Evolutionary conservation across 2,329 filamentous ascomycete genomes (phyloP).

Genomic region (Pestalotiopsis sp.): DNA sequence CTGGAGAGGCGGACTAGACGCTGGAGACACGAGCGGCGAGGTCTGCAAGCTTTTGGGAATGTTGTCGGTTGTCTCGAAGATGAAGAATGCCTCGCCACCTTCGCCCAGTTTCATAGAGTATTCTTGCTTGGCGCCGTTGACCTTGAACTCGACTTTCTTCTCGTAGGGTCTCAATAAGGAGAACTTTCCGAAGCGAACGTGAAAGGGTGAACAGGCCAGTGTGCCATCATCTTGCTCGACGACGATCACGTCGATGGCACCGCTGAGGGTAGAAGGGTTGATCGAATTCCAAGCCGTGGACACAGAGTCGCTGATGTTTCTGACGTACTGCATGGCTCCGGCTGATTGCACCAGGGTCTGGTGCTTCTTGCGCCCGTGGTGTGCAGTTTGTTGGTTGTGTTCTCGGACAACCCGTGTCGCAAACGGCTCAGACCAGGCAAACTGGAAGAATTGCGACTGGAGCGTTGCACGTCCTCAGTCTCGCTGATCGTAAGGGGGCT

Average conservation of each 20-base stretch:
- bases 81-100: slow-evolving; percentile 97
- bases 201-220: slow-evolving; percentile 92
- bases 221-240: slow-evolving; percentile 93
- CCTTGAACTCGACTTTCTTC: slow-evolving; percentile 97
- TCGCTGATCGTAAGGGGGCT: not conserved
- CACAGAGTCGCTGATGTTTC: slow-evolving; percentile 91
- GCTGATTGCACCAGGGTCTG: not conserved
- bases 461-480: not conserved
- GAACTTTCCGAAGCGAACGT: slow-evolving; percentile 98
- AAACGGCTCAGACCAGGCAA: not conserved
- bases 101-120: slow-evolving; percentile 99
- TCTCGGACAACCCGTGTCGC: not conserved
- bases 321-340: slow-evolving; percentile 88
- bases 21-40: slow-evolving; percentile 88
- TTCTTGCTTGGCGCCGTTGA: slow-evolving; percentile 89
- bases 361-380: not conserved
- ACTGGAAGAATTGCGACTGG: not conserved
- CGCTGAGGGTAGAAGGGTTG: slow-evolving; percentile 95
- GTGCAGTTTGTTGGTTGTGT: not conserved
- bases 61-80: slow-evolving; percentile 90
- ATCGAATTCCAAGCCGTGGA: slow-evolving; percentile 99
- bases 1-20: slow-evolving; percentile 75
- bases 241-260: slow-evolving; percentile 98
- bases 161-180: slow-evolving; percentile 91
- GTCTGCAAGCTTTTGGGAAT: slow-evolving; percentile 95